Evolutionary conservation across 225 moss, liverwort and hornwort species (phyloP), one percentile per base, ranked within the genome.

Genomic region (Polytrichum commune): DNA sequence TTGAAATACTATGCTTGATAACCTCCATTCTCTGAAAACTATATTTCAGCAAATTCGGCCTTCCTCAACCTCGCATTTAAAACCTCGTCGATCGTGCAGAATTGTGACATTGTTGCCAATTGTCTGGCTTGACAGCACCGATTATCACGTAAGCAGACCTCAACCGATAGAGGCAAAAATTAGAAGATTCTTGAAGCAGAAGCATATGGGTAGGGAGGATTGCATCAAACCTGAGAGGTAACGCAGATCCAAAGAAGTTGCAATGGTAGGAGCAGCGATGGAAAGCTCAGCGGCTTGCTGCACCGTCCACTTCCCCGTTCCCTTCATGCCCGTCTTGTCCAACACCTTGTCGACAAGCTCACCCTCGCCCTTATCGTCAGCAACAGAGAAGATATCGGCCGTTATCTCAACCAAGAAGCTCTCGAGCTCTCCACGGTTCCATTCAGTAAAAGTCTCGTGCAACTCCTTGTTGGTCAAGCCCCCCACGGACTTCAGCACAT

Each of bases 251-350:
- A 95, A 73, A 16, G 92, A 95, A 0, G 95, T 90, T 18, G 95
- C 95, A n/a, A 95, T 95, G 20, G 95, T 95, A 13, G 95, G 95
- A 7, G 88, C 77, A 25, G 95, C 95, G 1, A 95, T 72, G 1
- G 92, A 89, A n/a, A 95, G 79, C 81, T 95, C 92, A 0, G 95
- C 95, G 4, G 87, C 95, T 69, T 95, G 95, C 75, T 95, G 95
- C 66, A 95, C 95, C n/a, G 95, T 92, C 95, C 92, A 95, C 76
- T 92, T 95, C 4, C 95, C 92, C 0, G 95, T 95, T 1, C 95
- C 95, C 86, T 95, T 95, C 82, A 90, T 90, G 13, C 92, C 95
- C 29, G 92, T 95, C 75, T 92, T 95, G 70, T 95, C 95, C 7
- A 95, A 78, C 7, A 95, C 87, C 78, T 92, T 92, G 66, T 95